A percentile compares a stretch with the other conserved stretches of the same genome.
Conservation (phyloP, 352 stramenopile species). For the Blastocystis sp. region DNA sequence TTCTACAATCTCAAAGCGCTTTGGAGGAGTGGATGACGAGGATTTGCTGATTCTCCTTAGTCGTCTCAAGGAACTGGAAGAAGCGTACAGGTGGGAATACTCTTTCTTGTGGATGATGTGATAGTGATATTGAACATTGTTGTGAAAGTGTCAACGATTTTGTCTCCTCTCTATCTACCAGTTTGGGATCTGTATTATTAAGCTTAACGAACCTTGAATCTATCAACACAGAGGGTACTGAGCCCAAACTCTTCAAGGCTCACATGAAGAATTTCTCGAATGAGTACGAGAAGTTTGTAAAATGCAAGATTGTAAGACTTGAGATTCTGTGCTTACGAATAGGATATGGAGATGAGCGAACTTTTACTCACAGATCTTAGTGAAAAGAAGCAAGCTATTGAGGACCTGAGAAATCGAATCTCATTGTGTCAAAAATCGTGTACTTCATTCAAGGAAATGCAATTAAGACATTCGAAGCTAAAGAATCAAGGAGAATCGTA, state of each 20-base stretch:
- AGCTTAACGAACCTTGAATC: not conserved
- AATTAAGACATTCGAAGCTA: not conserved
- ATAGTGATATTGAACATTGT: constrained; percentile 48
- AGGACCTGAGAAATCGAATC: constrained; percentile 1
- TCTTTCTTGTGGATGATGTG: not conserved
- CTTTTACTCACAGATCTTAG: not conserved
- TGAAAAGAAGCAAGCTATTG: not conserved
- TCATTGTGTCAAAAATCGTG: not conserved
- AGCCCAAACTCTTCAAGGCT: not conserved
- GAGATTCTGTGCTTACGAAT: not conserved
- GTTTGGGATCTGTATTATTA: not conserved
- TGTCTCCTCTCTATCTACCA: not conserved
- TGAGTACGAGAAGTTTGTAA: constrained; percentile 43
- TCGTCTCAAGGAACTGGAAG: constrained; percentile 12
- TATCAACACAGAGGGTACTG: not conserved
- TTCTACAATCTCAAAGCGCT: constrained; percentile 26
- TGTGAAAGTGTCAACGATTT: constrained; percentile 25
- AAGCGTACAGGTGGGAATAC: constrained; percentile 6
- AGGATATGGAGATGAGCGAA: constrained; percentile 40
- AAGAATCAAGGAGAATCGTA: not conserved
- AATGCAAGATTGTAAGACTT: constrained; percentile 11
- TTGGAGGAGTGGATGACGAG: not conserved
- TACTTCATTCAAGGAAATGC: constrained; percentile 22
- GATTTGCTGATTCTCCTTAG: not conserved
- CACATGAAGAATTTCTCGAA: constrained; percentile 6